A percentile compares a stretch with the other conserved stretches of the same genome.
phyloP scores from a whole-genome alignment of 352 stramenopile genomes.

The Phytophthora meadii region DNA sequence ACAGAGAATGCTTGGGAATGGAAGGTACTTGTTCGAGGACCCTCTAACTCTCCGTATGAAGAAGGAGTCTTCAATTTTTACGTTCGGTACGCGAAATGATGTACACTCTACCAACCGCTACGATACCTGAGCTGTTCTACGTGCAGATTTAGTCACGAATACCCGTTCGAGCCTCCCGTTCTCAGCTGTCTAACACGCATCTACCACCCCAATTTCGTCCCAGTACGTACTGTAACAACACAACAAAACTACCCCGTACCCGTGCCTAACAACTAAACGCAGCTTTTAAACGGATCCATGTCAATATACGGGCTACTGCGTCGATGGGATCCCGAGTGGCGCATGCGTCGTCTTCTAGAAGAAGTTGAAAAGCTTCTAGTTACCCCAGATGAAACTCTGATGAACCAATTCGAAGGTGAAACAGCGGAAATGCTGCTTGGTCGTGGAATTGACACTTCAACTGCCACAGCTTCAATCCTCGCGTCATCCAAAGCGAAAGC shows the following conservation, averaged over 20 bases:
- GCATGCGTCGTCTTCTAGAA: conserved; percentile 58
- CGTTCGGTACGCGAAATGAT: conserved; percentile 30
- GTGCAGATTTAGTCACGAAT: conserved; percentile 57
- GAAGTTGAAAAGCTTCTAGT: conserved; percentile 47
- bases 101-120: background rate
- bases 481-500: conserved; percentile 20
- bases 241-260: background rate
- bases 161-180: conserved; percentile 59
- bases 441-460: conserved; percentile 11
- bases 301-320: conserved; percentile 49
- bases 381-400: conserved; percentile 49
- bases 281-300: conserved; percentile 69
- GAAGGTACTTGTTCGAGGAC: conserved; percentile 43
- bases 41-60: conserved; percentile 53
- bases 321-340: conserved; percentile 61
- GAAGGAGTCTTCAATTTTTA: conserved; percentile 53
- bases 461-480: conserved; percentile 18
- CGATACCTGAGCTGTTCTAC: background rate
- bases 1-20: conserved; percentile 66
- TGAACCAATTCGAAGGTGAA: conserved; percentile 54
- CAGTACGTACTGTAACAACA: conserved; percentile 38
- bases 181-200: conserved; percentile 61
- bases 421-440: conserved; percentile 33
- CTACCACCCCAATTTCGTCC: conserved; percentile 80
- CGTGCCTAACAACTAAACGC: background rate